These are phyloP conservation scores for Exophiala viscosa DNA, from an alignment of 2,329 filamentous ascomycete genomes.

Conservation along the genomic window DNA sequence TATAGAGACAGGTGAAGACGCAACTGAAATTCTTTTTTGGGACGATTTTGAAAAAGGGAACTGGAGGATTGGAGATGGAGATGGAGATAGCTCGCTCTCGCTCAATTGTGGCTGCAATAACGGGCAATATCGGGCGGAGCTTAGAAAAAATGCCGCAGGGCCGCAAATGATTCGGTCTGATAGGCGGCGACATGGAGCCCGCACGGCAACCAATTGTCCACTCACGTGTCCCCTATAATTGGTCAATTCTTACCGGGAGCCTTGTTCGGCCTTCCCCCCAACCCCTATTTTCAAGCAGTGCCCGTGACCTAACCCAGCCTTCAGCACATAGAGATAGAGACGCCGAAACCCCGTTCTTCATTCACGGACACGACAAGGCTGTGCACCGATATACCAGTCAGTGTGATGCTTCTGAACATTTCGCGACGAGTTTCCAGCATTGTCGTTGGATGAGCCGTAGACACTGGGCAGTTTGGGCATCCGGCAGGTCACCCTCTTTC, in stretches of 20 bases:
- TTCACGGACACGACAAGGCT: no score
- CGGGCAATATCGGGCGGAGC: conserved; percentile 15
- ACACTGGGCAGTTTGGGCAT: no score
- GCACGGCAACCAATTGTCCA: conserved; percentile 2
- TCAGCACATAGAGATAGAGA: no score
- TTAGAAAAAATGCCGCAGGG: conserved; percentile 10
- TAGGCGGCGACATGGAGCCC: neutral
- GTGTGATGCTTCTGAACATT: no score
- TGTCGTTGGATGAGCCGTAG: no score
- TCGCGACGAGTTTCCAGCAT: no score
- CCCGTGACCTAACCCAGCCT: no score
- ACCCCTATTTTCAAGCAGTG: no score
- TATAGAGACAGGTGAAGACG: conserved; percentile 1
- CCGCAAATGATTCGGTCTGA: conserved; percentile 1
- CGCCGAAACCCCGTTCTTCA: no score
- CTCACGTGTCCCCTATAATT: neutral
- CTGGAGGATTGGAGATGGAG: neutral
- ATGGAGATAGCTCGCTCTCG: neutral
- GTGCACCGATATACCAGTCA: no score
- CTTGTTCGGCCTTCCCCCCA: no score
- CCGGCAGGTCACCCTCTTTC: no score
- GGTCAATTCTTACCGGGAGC: neutral
- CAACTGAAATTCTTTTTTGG: neutral
- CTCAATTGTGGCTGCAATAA: neutral
- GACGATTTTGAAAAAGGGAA: neutral